These are phyloP conservation scores for Albugo laibachii DNA, from an alignment of 352 stramenopile species.

Conservation along the genomic window DNA sequence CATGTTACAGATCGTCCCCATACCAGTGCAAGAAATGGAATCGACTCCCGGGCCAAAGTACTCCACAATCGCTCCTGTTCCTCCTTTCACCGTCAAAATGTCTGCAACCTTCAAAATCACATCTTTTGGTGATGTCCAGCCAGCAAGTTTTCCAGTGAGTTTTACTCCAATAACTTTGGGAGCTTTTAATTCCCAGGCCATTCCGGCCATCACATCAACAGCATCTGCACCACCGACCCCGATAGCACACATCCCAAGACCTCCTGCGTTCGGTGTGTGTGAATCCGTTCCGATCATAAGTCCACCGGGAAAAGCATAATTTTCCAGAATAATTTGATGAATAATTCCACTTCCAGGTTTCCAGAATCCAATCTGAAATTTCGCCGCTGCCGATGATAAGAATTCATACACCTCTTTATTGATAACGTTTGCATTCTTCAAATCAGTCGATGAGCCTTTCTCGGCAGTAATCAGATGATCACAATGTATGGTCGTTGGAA, in stretches of 20 bases:
- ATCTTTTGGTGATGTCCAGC: constrained; percentile 87
- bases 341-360: constrained; percentile 87
- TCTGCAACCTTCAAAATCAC: constrained; percentile 89
- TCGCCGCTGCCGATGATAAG: constrained; percentile 77
- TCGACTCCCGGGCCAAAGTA: constrained; percentile 87
- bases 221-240: constrained; percentile 84
- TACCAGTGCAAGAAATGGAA: constrained; percentile 86
- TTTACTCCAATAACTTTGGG: constrained; percentile 90
- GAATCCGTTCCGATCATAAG: constrained; percentile 91
- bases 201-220: constrained; percentile 87
- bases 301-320: constrained; percentile 88
- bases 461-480: constrained; percentile 90
- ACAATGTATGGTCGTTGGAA: constrained; percentile 88
- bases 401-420: constrained; percentile 90
- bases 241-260: constrained; percentile 85
- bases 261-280: constrained; percentile 86
- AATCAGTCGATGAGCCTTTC: constrained; percentile 75
- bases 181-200: constrained; percentile 90
- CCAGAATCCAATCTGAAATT: constrained; percentile 90
- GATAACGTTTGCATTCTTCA: constrained; percentile 75
- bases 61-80: constrained; percentile 85
- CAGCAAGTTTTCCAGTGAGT: constrained; percentile 82
- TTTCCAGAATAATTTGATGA: constrained; percentile 89
- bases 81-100: constrained; percentile 87
- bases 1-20: constrained; percentile 93